These are phyloP conservation scores for Spizellomyces punctatus DNA, from an alignment of 192 early-diverging fungal genomes.

Conservation along the genomic window DNA sequence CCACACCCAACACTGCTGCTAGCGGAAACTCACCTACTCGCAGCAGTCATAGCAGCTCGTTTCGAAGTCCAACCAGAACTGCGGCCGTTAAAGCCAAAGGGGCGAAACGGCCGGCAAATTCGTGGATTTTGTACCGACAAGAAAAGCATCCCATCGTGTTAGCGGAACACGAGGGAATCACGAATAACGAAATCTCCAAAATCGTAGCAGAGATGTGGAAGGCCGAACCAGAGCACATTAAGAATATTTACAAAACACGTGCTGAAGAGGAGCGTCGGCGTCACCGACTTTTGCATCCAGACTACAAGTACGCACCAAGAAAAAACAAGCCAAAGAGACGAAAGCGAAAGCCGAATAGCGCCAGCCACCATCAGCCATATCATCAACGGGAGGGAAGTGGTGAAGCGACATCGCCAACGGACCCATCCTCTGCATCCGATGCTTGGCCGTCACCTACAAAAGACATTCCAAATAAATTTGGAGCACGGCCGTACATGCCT, in stretches of 20 bases:
- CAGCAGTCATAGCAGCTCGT: slow-evolving; percentile 3
- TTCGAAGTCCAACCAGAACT: not conserved
- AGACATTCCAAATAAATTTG: not conserved
- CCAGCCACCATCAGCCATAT: slow-evolving; percentile 6
- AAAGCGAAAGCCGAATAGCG: slow-evolving; percentile 11
- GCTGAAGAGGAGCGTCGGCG: slow-evolving; percentile 56
- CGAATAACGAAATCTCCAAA: slow-evolving; percentile 60
- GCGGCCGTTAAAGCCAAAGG: not conserved
- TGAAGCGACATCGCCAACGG: not conserved
- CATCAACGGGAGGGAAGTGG: not conserved
- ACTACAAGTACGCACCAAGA: slow-evolving; percentile 63
- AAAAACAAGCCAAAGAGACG: slow-evolving; percentile 42
- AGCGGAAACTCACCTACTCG: not conserved
- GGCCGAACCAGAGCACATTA: slow-evolving; percentile 52
- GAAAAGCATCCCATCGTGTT: slow-evolving; percentile 59
- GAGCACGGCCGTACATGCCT: not conserved
- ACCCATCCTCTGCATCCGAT: not conserved
- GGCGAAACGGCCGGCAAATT: slow-evolving; percentile 50
- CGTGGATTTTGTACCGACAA: slow-evolving; percentile 60
- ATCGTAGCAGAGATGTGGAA: slow-evolving; percentile 62
- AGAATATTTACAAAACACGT: slow-evolving; percentile 46
- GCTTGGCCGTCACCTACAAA: not conserved
- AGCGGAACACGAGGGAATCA: slow-evolving; percentile 45
- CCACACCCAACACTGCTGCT: not conserved
- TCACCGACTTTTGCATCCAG: slow-evolving; percentile 57